These are phyloP conservation scores for Jasminum sambac DNA, from an alignment of 257 asterid genomes.

Conservation along the genomic window DNA sequence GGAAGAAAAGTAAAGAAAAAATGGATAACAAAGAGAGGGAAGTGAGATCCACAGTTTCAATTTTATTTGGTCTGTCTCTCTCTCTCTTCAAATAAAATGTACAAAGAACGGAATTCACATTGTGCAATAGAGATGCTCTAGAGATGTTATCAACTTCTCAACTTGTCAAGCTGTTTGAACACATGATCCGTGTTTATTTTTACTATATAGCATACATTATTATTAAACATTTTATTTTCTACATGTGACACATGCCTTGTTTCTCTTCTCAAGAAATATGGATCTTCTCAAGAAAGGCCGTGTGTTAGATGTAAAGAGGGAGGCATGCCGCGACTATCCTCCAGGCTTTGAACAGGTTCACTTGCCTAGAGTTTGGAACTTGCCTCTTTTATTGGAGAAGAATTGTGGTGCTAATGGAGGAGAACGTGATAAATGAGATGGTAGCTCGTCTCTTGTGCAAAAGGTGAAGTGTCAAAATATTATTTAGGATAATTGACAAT, in stretches of 20 bases:
- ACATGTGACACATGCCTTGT: not conserved
- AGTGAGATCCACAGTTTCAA: too few relatives aligned
- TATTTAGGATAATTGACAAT: not conserved
- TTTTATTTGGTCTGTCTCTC: too few relatives aligned
- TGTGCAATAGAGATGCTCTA: too few relatives aligned
- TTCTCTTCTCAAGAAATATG: not conserved
- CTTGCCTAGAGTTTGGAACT: not conserved
- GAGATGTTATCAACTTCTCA: too few relatives aligned
- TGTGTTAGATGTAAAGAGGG: constrained; percentile 1
- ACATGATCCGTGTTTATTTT: too few relatives aligned
- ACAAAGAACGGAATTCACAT: too few relatives aligned
- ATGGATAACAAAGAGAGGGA: too few relatives aligned
- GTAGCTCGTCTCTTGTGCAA: not conserved
- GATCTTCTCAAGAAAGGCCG: constrained; percentile 4
- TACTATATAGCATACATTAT: not conserved
- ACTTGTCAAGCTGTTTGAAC: too few relatives aligned
- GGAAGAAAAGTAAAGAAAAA: too few relatives aligned
- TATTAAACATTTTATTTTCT: not conserved
- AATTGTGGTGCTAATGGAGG: not conserved
- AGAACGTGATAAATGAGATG: not conserved
- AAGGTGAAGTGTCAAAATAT: not conserved
- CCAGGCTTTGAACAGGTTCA: not conserved
- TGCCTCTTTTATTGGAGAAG: not conserved
- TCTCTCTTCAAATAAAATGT: too few relatives aligned
- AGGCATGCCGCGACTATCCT: not conserved